Evolutionary conservation across 176 grass and related monocot species (phyloP), one percentile per base, ranked within the genome.

Genomic region (Olyra latifolia): DNA sequence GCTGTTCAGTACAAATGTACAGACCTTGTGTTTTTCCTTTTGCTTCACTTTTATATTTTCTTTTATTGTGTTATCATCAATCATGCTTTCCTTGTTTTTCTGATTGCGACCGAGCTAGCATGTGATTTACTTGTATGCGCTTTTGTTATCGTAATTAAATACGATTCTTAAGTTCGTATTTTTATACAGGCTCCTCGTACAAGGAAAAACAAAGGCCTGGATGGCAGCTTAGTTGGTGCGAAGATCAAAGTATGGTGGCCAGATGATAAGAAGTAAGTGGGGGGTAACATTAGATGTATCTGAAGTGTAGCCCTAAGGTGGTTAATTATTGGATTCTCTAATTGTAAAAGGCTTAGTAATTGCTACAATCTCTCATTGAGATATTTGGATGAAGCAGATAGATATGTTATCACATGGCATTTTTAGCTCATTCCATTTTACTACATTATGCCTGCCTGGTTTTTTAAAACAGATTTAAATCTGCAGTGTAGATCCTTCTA

Each of bases 211-310:
- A 95, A 87, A 81, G 83, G 86, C 48, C 80, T 84, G 67, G 93
- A 99, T 88, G 64, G 15, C 61, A 86, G 79, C 69, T 77, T 99
- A 49, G 61, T 99, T 72, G 93, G 90, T 78, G 4, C 84, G 9
- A 95, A 62, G 78, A 86, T 99, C 79, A 89, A 91, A 99, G 97
- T 99, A 59, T 99, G 97, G 97, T 99, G 97, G 97, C 97, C 97
- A 4, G 88, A 96, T 25, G 97, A 99, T 43, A 65, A 93, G 73
- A 79, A 42, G 97, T 99, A 93, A 93, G 97, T 86, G 47, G 29
- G 29, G 38, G n/a, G 54, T 13, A 52, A 57, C 39, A 79, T 77
- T 44, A 66, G 48, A 72, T 17, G n/a, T 76, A 1, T 64, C 49
- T 69, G 60, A 49, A 55, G 22, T 59, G 8, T 30, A 32, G 25